A percentile compares a stretch with the other conserved stretches of the same genome.
These are phyloP conservation scores for Apiospora aurea DNA, from an alignment of 2,329 filamentous ascomycete species.

Conservation along the genomic window DNA sequence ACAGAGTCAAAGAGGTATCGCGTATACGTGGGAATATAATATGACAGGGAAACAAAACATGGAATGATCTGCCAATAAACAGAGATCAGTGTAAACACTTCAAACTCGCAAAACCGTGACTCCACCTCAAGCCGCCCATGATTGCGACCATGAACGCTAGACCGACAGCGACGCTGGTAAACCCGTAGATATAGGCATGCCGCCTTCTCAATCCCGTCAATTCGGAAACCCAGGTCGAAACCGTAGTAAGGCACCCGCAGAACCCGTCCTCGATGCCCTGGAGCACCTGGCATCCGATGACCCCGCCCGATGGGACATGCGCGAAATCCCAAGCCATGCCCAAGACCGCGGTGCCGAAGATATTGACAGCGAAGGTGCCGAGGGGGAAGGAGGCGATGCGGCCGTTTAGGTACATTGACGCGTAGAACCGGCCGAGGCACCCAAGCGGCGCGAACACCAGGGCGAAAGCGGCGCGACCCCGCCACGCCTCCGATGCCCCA, in stretches of 20 bases:
- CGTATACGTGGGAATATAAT: not conserved
- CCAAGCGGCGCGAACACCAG: slow-evolving; percentile 85
- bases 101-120: slow-evolving; percentile 57
- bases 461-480: slow-evolving; percentile 76
- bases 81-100: slow-evolving; percentile 44
- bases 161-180: slow-evolving; percentile 64
- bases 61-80: not conserved
- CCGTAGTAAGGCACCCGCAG: slow-evolving; percentile 71
- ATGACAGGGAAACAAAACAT: not conserved
- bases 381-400: slow-evolving; percentile 74
- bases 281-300: slow-evolving; percentile 71
- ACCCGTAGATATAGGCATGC: slow-evolving; percentile 73
- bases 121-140: slow-evolving; percentile 81
- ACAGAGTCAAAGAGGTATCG: not conserved
- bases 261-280: slow-evolving; percentile 73
- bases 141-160: slow-evolving; percentile 69
- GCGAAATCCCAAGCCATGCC: slow-evolving; percentile 83
- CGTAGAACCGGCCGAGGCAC: slow-evolving; percentile 77
- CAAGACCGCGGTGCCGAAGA: slow-evolving; percentile 76
- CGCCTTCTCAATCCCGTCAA: slow-evolving; percentile 56
- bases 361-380: slow-evolving; percentile 85
- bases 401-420: slow-evolving; percentile 74
- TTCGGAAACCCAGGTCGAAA: slow-evolving; percentile 72
- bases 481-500: slow-evolving; percentile 67
- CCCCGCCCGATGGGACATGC: slow-evolving; percentile 63